Percentiles rank a stretch among this genome's conserved stretches.
These are phyloP conservation scores for Pythium vanterpoolii DNA, from an alignment of 352 stramenopile genomes.

Conservation along the genomic window DNA sequence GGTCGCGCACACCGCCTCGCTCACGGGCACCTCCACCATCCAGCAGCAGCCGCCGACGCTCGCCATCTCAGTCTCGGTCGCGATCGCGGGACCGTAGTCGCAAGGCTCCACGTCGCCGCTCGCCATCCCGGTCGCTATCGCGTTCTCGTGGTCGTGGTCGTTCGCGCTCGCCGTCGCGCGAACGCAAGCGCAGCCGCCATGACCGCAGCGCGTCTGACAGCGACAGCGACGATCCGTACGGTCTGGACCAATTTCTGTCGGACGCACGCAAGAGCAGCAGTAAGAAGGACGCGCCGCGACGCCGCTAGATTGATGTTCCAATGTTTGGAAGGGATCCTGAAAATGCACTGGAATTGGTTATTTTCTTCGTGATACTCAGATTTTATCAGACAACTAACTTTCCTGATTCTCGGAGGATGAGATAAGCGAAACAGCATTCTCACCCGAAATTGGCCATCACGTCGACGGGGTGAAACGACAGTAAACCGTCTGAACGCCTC, in stretches of 20 bases:
- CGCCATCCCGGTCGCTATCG: conserved; percentile 41
- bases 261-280: conserved; percentile 48
- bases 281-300: conserved; percentile 17
- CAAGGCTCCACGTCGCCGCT: conserved; percentile 20
- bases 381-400: background rate
- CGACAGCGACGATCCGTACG: conserved; percentile 75
- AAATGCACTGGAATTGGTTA: conserved; percentile 15
- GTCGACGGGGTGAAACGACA: conserved; percentile 12
- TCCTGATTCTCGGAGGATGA: conserved; percentile 15
- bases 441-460: conserved; percentile 13
- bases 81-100: conserved; percentile 9
- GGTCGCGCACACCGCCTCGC: conserved; percentile 27
- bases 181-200: conserved; percentile 50
- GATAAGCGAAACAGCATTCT: conserved; percentile 2
- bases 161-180: conserved; percentile 25
- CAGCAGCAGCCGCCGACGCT: conserved; percentile 20
- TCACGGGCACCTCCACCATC: conserved; percentile 4
- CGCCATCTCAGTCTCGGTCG: conserved; percentile 19
- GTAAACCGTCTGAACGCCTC: background rate
- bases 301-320: background rate
- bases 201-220: conserved; percentile 42
- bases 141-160: too few species aligned
- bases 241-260: conserved; percentile 79
- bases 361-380: background rate
- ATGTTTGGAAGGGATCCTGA: too few species aligned